These are phyloP conservation scores for Mallotus nudiflorus DNA, from an alignment of 345 rosid species.

Conservation along the genomic window DNA sequence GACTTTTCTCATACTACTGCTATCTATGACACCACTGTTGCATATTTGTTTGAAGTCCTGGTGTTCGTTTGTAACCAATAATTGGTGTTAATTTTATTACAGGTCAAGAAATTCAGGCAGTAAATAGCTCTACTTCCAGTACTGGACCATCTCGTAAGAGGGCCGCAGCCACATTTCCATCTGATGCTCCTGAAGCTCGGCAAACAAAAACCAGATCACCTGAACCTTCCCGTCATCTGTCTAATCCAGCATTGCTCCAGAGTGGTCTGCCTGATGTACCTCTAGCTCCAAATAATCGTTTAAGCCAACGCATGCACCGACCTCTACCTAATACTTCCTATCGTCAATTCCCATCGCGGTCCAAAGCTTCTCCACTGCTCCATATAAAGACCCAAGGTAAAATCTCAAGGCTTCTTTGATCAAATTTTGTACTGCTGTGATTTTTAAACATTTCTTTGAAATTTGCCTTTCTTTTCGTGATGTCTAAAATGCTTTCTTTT, in stretches of 20 bases:
- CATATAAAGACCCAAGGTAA: slow-evolving; percentile 19
- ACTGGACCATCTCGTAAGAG: slow-evolving; percentile 29
- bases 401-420: background rate
- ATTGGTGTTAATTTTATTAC: slow-evolving; percentile 7
- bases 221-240: slow-evolving; percentile 2
- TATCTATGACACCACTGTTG: background rate
- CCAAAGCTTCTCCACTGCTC: background rate
- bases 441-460: background rate
- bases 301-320: background rate
- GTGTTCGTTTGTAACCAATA: background rate
- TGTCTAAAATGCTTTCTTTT: background rate
- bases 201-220: slow-evolving; percentile 11
- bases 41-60: background rate
- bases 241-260: slow-evolving; percentile 1
- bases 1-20: slow-evolving; percentile 18
- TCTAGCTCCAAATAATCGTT: background rate
- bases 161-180: background rate
- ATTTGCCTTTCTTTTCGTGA: background rate
- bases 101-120: slow-evolving; percentile 24
- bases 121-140: slow-evolving; percentile 9
- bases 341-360: background rate
- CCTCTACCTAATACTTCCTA: background rate
- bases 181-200: slow-evolving; percentile 6
- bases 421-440: background rate
- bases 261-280: slow-evolving; percentile 1